Evolutionary conservation across 148 eudicot genomes (phyloP).

Genomic region (Gaultheria prostrata): DNA sequence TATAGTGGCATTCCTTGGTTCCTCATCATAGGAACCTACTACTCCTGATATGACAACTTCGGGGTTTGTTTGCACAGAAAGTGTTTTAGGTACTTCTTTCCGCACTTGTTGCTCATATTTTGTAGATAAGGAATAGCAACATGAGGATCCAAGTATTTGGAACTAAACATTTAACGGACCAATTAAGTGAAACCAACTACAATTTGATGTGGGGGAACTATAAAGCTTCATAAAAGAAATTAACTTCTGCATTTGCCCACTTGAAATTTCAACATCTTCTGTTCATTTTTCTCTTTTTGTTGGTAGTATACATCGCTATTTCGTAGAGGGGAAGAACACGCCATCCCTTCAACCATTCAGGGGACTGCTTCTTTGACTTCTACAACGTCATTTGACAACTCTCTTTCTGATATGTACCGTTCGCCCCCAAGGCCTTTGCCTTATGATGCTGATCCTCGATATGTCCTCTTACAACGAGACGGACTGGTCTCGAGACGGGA

Average conservation of each 20-base stretch:
- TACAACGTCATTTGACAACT: constrained; percentile 52
- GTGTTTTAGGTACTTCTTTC: neutral
- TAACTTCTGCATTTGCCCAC: neutral
- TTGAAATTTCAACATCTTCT: neutral
- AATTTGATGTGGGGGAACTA: neutral
- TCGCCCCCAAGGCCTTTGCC: constrained; percentile 93
- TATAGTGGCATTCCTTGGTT: neutral
- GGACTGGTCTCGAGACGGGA: constrained; percentile 75
- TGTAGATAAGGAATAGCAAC: neutral
- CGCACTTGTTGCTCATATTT: neutral
- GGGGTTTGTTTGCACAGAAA: neutral
- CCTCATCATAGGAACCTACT: neutral
- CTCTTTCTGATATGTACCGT: constrained; percentile 68
- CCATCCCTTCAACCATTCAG: constrained; percentile 63
- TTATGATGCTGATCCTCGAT: constrained; percentile 79
- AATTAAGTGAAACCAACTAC: neutral
- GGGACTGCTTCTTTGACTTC: constrained; percentile 64
- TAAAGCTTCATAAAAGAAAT: neutral
- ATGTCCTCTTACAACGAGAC: constrained; percentile 59
- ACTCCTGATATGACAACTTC: neutral
- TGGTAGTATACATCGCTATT: constrained; percentile 80
- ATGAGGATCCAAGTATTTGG: neutral
- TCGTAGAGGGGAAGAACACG: constrained; percentile 64
- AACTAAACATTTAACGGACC: neutral
- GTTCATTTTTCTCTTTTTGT: neutral